Base-by-base conservation (phyloP, 768 basidiomycete genomes). In the Phanerochaete carnosa region DNA sequence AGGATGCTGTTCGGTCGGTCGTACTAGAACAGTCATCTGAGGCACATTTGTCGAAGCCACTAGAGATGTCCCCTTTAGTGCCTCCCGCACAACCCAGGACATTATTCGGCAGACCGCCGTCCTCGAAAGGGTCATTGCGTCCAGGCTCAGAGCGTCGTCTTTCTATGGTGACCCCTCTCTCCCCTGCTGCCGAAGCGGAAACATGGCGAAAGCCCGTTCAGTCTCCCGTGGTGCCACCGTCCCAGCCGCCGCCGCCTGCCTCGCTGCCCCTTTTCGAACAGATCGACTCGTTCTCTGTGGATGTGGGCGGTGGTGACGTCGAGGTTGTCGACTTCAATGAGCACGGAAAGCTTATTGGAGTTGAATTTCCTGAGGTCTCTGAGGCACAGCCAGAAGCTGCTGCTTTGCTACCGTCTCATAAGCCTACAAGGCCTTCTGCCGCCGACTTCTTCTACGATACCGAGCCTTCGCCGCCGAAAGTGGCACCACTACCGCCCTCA, bases 241-340 rank as follows among this genome's bases (percentile, higher is more conserved):
- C 76, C 15, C 74, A 76, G 25, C 61, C 56, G 8, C 45, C 58
- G 9, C 58, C 65, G 29, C 64, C 65, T 29, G 59, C 69, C 16
- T 60, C 65, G 19, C 61, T 69, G 13, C 66, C 72, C 16, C 39
- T 73, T 30, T 66, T 80, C 11, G 70, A 73, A 28, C 76, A 72
- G 45, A 60, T 71, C n/a, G 71, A 71, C 19, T 62, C 70, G 11
- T 62, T 88, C n/a, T 74, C 75, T 19, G 72, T 78, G 45, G 72
- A 74, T 57, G 71, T 79, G 3, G 83, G 80, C 23, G 89, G 88
- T 65, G 81, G 88, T 65, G 81, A 85, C 57, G 79, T 92, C 2
- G 90, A 92, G 66, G 82, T 89, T n/a, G 83, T 94, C 7, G 90
- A 93, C 67, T 94, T 92, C 65, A 82, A 82, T 2, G 90, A 94